phyloP scores from a whole-genome alignment of 768 basidiomycete species.

The Pisolithus orientalis region DNA sequence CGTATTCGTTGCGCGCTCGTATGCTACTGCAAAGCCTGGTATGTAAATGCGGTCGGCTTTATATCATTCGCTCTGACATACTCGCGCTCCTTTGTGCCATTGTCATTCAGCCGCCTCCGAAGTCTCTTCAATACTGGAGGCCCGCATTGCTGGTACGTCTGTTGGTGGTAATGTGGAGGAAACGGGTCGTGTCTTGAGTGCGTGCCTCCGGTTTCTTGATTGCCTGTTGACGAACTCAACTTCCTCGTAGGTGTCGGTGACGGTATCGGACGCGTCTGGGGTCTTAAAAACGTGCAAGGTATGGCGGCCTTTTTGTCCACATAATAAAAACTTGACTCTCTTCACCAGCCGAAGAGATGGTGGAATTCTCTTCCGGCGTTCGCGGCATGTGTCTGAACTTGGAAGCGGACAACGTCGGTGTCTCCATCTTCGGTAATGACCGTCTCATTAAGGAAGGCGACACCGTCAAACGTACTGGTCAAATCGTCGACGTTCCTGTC shows the following conservation, averaged over 20 bases:
- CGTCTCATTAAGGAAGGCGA: conserved; percentile 99
- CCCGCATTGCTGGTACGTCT: conserved; percentile 90
- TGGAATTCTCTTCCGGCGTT: conserved; percentile 99
- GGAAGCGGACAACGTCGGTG: conserved; percentile 99
- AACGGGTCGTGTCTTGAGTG: conserved; percentile 97
- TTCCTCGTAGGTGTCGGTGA: conserved; percentile 83
- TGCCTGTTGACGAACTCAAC: conserved; percentile 5
- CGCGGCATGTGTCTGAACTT: conserved; percentile 99
- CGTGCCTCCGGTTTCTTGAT: conserved; percentile 26
- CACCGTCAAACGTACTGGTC: conserved; percentile 99
- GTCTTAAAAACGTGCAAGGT: conserved; percentile 98
- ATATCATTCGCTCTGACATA: not conserved
- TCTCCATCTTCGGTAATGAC: conserved; percentile 98
- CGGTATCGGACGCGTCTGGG: conserved; percentile 99
- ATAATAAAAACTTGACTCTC: conserved; percentile 1
- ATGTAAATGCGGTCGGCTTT: conserved; percentile 25
- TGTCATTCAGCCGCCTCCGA: conserved; percentile 82
- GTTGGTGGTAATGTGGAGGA: conserved; percentile 95
- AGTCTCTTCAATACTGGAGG: conserved; percentile 98
- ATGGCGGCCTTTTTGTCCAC: conserved; percentile 12
- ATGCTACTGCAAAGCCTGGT: conserved; percentile 99
- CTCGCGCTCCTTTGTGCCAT: conserved; percentile 12
- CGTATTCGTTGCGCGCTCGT: conserved; percentile 65
- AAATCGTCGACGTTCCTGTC: conserved; percentile 99
- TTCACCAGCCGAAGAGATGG: conserved; percentile 94